A percentile compares a stretch with the other conserved stretches of the same genome.
These are phyloP conservation scores for Cardiospermum halicacabum DNA, from an alignment of 345 rosid species.

Conservation along the genomic window DNA sequence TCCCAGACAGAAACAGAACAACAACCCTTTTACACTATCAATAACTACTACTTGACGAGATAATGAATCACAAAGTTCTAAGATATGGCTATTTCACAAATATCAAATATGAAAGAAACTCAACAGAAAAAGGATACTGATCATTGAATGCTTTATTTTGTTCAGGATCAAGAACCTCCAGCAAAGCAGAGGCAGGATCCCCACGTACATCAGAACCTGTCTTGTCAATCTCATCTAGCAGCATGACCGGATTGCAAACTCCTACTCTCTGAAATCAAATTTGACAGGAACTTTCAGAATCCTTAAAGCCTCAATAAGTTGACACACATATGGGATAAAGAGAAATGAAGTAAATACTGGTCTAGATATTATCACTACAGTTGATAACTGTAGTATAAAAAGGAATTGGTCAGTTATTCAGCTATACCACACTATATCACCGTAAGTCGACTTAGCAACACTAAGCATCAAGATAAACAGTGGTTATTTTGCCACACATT, in stretches of 20 bases:
- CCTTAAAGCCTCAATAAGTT: not conserved
- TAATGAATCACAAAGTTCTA: not conserved
- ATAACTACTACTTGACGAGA: not conserved
- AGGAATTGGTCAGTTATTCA: slow-evolving; percentile 2
- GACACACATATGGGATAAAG: not conserved
- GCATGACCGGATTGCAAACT: slow-evolving; percentile 96
- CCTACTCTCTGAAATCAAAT: slow-evolving; percentile 72
- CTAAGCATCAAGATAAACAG: slow-evolving; percentile 1
- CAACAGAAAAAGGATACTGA: slow-evolving; percentile 73
- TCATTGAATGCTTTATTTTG: slow-evolving; percentile 90
- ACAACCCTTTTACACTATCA: not conserved
- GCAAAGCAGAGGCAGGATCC: slow-evolving; percentile 97
- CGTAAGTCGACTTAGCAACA: slow-evolving; percentile 1
- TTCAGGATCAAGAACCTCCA: slow-evolving; percentile 99
- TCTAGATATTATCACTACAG: not conserved
- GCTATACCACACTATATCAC: not conserved
- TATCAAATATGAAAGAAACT: slow-evolving; percentile 10
- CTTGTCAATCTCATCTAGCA: slow-evolving; percentile 97
- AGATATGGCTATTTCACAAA: not conserved
- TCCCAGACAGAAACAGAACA: not conserved
- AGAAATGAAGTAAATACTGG: not conserved
- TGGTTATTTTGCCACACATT: not conserved
- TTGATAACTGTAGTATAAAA: not conserved
- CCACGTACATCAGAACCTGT: slow-evolving; percentile 97
- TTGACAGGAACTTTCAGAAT: slow-evolving; percentile 6